A percentile compares a stretch with the other conserved stretches of the same genome.
These are phyloP conservation scores for Penicillium egyptiacum DNA, from an alignment of 495 filamentous ascomycete genomes.

Conservation along the genomic window DNA sequence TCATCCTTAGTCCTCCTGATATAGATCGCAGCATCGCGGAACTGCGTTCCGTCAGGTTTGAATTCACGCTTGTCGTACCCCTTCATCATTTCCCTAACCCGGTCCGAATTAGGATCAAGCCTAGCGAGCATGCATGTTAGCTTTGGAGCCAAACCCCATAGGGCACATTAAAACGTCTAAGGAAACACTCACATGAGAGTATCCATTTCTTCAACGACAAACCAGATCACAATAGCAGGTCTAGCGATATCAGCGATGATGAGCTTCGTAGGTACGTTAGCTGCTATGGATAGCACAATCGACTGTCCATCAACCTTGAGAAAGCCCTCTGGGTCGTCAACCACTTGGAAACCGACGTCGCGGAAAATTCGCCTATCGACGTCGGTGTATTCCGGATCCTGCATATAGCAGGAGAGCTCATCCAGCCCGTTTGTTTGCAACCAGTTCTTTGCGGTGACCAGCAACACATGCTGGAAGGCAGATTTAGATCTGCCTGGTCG, in stretches of 20 bases:
- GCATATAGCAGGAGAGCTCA: not conserved
- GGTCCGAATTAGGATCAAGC: not conserved
- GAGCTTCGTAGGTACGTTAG: not conserved
- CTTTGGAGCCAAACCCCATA: not conserved
- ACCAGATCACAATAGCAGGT: slow-evolving; percentile 7
- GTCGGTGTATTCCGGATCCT: not conserved
- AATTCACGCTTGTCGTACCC: not conserved
- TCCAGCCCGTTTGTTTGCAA: not conserved
- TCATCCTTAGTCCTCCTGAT: not conserved
- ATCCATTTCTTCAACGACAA: not conserved
- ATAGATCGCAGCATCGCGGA: not conserved
- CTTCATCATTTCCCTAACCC: not conserved
- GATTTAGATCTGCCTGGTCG: not conserved
- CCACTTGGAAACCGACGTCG: not conserved
- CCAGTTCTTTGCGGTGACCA: not conserved
- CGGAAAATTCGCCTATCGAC: not conserved
- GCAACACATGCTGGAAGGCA: not conserved
- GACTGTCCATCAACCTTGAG: slow-evolving; percentile 2
- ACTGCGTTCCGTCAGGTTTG: not conserved
- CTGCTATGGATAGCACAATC: not conserved
- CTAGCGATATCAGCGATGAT: slow-evolving; percentile 5
- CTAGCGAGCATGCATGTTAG: not conserved
- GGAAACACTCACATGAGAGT: not conserved
- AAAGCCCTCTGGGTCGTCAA: slow-evolving; percentile 5
- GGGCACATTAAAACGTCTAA: not conserved